Evolutionary conservation across 139 green algal genomes (phyloP), one percentile per base, ranked within the genome.

Genomic region (Coccomyxa sp.): DNA sequence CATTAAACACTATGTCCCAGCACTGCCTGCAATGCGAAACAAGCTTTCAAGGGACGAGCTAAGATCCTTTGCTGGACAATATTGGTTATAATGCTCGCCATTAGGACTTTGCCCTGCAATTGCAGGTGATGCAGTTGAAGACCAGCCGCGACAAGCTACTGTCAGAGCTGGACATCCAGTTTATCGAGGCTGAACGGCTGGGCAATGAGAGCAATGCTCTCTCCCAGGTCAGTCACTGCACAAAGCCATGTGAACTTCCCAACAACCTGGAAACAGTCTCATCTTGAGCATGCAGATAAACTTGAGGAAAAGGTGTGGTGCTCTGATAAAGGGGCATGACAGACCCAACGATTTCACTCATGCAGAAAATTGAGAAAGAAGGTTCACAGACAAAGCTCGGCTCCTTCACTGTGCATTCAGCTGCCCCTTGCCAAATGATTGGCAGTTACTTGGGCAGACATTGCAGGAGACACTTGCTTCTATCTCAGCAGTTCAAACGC

Each of bases 91-190:
- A 57, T 12, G 30, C 57, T 38, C 28, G 28, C 16, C 71, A 57
- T 45, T 27, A 21, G 15, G n/a, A 27, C n/a, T 4, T 57, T 45
- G 17, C n/a, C 15, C 68, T 77, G 80, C 81, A 71, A 30, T 63
- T n/a, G 75, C 88, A 91, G 81, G 87, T 95, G 17, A 58, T 67
- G 0, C 67, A 79, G 51, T 82, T 95, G 32, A 93, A 93, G 85
- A 81, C 84, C 59, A 89, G 83, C 28, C 85, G 91, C 10, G 91
- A 93, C 84, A 91, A 89, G 85, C 88, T 95, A 63, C 88, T 92
- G 67, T 38, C 51, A 31, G 85, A 92, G 57, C 87, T 95, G 57
- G 92, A 94, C 83, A 82, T 77, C 38, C 91, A 93, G 82, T 91
- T 85, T 30, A 85, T 86, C 27, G 91, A 95, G 81, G 81, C 91